Percentiles rank a stretch among this genome's conserved stretches.
These are phyloP conservation scores for Gaultheria prostrata DNA, from an alignment of 148 eudicot genomes.

Conservation along the genomic window DNA sequence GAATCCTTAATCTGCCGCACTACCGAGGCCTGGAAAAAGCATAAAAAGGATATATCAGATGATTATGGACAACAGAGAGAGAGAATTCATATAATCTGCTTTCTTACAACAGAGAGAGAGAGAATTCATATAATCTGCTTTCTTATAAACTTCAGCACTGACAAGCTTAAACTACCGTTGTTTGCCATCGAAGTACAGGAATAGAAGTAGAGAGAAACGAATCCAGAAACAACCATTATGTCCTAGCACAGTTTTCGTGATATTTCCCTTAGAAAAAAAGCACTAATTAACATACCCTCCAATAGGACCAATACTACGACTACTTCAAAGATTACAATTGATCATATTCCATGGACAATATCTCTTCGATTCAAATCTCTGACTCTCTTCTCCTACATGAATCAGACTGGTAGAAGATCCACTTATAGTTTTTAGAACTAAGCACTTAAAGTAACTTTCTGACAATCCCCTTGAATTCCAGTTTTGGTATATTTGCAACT, in stretches of 20 bases:
- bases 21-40: slow-evolving; percentile 72
- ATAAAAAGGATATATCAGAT: slow-evolving; percentile 11
- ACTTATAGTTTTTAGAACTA: neutral
- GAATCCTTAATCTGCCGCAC: slow-evolving; percentile 98
- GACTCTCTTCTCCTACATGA: neutral
- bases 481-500: neutral
- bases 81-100: neutral
- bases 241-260: no score
- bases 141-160: neutral
- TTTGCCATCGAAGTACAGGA: no score
- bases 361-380: neutral
- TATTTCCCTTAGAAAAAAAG: neutral
- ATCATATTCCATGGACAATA: neutral
- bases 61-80: neutral
- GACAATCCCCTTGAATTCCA: neutral
- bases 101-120: neutral
- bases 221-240: neutral
- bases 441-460: neutral
- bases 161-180: neutral
- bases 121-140: neutral
- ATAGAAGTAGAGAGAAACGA: no score
- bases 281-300: neutral
- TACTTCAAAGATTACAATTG: neutral
- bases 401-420: neutral
- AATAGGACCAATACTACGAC: neutral